A percentile compares a stretch with the other conserved stretches of the same genome.
These are phyloP conservation scores for Testicularia cyperi DNA, from an alignment of 1,284 basidiomycete genomes.

Conservation along the genomic window DNA sequence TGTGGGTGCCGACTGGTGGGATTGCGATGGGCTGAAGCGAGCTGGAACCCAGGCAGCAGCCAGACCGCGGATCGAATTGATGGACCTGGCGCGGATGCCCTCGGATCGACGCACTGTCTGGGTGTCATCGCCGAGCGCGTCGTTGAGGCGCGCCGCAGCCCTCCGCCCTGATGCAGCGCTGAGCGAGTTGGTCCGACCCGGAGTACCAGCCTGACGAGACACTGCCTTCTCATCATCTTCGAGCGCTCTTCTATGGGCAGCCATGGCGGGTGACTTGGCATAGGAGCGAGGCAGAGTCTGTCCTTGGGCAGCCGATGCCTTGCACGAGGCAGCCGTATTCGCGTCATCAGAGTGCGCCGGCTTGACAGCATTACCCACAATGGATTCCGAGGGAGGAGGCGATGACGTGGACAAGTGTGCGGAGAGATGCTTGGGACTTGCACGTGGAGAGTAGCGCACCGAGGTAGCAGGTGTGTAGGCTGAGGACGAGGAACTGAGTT, in stretches of 20 bases:
- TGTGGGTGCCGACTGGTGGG: constrained; percentile 2
- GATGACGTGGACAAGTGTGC: neutral
- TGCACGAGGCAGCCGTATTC: too few relatives aligned
- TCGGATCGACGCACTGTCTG: constrained; percentile 12
- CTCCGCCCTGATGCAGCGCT: constrained; percentile 1
- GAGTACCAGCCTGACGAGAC: neutral
- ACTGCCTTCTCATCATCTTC: neutral
- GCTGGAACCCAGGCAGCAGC: constrained; percentile 32
- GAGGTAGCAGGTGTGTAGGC: constrained; percentile 18
- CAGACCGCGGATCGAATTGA: constrained; percentile 26
- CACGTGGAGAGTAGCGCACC: constrained; percentile 4
- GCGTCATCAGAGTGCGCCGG: too few relatives aligned
- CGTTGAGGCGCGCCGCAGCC: constrained; percentile 1
- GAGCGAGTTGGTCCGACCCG: constrained; percentile 6
- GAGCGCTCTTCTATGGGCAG: neutral
- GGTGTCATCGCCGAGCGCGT: constrained; percentile 6
- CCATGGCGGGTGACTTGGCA: neutral
- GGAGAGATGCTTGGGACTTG: constrained; percentile 1
- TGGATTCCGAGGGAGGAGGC: neutral
- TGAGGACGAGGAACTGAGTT: constrained; percentile 4
- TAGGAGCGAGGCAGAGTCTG: constrained; percentile 16
- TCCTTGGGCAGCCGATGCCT: neutral
- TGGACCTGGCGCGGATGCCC: constrained; percentile 21
- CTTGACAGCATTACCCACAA: too few relatives aligned
- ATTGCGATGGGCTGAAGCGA: constrained; percentile 9